Percentiles rank a stretch among this genome's conserved stretches.
phyloP scores from a whole-genome alignment of 1,139 yeast species.

The Yamadazyma triangularis region DNA sequence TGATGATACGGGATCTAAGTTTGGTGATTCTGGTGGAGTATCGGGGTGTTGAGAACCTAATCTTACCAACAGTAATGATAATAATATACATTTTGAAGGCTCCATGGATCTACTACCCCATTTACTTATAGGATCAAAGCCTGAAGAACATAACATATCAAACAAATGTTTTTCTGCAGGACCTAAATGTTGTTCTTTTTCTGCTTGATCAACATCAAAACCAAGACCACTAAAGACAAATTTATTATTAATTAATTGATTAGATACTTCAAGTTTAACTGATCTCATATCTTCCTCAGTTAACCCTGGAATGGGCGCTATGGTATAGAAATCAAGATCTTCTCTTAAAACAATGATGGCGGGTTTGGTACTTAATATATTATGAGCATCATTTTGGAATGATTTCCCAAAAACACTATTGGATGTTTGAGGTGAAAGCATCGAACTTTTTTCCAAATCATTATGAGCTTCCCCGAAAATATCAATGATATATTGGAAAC shows the following conservation, averaged over 20 bases:
- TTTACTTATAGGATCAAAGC: constrained; percentile 59
- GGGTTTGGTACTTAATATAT: constrained; percentile 73
- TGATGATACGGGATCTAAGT: constrained; percentile 44
- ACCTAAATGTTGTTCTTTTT: constrained; percentile 48
- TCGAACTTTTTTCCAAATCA: constrained; percentile 28
- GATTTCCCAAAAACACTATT: constrained; percentile 10
- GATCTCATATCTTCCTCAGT: constrained; percentile 50
- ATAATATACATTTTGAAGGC: constrained; percentile 79
- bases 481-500: constrained; percentile 78
- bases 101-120: constrained; percentile 93
- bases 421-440: constrained; percentile 27
- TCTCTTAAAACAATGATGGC: constrained; percentile 90
- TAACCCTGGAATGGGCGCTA: constrained; percentile 64
- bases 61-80: constrained; percentile 79
- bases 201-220: constrained; percentile 25
- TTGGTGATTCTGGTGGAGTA: constrained; percentile 47
- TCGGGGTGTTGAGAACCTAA: constrained; percentile 32
- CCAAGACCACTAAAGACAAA: constrained; percentile 75
- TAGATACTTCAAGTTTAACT: constrained; percentile 65
- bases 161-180: constrained; percentile 93
- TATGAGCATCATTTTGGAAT: constrained; percentile 23
- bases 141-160: constrained; percentile 93
- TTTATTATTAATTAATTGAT: constrained; percentile 45
- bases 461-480: constrained; percentile 49
- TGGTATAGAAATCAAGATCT: constrained; percentile 89